Percentiles rank a stretch among this genome's conserved stretches.
Conservation (phyloP, 768 basidiomycete species). For the Lactifluus subvellereus region DNA sequence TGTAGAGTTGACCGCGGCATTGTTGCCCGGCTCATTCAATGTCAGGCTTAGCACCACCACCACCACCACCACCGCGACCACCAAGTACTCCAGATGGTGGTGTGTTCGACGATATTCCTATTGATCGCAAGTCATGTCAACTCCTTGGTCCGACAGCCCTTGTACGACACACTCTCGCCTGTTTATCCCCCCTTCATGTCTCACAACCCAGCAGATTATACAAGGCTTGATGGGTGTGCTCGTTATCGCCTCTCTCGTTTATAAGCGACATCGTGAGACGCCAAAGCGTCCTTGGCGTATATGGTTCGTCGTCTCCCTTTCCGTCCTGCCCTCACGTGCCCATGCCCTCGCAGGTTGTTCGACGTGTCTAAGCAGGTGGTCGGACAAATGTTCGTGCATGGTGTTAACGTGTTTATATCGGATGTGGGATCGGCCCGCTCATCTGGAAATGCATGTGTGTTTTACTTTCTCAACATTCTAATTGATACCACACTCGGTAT, state of each 20-base stretch:
- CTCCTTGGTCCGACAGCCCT: conserved; percentile 46
- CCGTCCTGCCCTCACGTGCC: background rate
- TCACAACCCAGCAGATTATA: conserved; percentile 47
- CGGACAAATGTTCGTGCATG: conserved; percentile 79
- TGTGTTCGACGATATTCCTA: conserved; percentile 33
- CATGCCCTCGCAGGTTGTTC: conserved; percentile 59
- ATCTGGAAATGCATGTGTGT: conserved; percentile 80
- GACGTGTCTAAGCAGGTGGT: conserved; percentile 90
- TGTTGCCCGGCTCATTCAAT: background rate
- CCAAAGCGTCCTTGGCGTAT: conserved; percentile 88
- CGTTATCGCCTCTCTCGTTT: conserved; percentile 80
- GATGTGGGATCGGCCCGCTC: conserved; percentile 64
- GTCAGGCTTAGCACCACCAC: conserved; percentile 2
- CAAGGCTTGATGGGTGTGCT: conserved; percentile 87
- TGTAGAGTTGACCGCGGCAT: background rate
- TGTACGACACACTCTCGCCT: conserved; percentile 27
- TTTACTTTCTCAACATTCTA: conserved; percentile 89
- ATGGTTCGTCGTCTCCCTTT: conserved; percentile 52
- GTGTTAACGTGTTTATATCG: conserved; percentile 73
- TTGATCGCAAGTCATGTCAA: conserved; percentile 41
- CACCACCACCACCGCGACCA: background rate
- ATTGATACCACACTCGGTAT: conserved; percentile 87
- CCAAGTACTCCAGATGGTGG: conserved; percentile 7
- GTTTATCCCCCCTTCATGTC: background rate
- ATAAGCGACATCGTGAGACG: conserved; percentile 82